Evolutionary conservation across 305 asterid species (phyloP).

Genomic region (Fraxinus paxiana): DNA sequence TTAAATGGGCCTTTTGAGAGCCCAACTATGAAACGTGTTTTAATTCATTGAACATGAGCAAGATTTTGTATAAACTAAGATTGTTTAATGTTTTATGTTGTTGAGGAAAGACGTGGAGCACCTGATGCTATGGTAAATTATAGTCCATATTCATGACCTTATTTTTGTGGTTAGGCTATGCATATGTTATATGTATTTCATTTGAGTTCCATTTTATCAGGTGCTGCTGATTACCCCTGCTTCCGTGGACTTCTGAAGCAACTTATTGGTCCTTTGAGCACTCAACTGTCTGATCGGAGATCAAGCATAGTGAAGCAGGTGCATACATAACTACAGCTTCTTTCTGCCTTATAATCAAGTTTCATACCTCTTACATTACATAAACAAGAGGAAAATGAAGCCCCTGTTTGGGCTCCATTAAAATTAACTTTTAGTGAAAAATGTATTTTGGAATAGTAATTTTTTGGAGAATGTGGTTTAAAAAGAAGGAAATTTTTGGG

Average conservation of each 20-base stretch:
- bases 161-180: neutral
- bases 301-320: constrained; percentile 99
- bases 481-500: neutral
- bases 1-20: neutral
- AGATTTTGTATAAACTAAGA: constrained; percentile 3
- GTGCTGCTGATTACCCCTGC: constrained; percentile 84
- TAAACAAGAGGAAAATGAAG: constrained; percentile 2
- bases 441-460: neutral
- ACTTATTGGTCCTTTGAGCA: constrained; percentile 79
- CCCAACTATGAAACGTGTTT: neutral
- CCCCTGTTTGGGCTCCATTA: neutral
- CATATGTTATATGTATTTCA: neutral
- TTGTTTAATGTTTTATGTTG: constrained; percentile 10
- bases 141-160: neutral
- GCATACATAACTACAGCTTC: constrained; percentile 19
- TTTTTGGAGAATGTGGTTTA: neutral
- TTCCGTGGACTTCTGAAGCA: constrained; percentile 95
- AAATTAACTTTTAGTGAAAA: neutral
- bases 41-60: neutral
- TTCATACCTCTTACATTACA: neutral
- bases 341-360: neutral
- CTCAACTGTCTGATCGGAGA: constrained; percentile 92
- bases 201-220: constrained; percentile 41
- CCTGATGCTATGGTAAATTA: constrained; percentile 10
- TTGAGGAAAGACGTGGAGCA: constrained; percentile 9